Conservation (phyloP, 1,139 yeast species). For the Lodderomyces pseudojiufengensis region DNA sequence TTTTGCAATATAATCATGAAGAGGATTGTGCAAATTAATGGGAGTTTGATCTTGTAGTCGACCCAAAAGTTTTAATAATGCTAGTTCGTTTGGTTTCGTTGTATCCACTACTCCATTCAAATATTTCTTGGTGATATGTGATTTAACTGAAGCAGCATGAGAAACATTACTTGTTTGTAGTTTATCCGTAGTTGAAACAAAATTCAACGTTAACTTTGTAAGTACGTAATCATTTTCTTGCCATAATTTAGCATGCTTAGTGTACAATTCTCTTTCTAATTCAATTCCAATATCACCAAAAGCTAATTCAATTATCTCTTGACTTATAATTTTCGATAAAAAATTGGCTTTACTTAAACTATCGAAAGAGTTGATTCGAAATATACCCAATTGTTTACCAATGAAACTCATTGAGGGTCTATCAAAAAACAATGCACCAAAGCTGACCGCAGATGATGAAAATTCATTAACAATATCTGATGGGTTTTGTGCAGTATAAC, state of each 20-base stretch:
- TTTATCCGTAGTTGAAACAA: conserved; percentile 31
- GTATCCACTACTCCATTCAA: conserved; percentile 42
- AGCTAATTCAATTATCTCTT: conserved; percentile 58
- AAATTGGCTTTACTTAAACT: conserved; percentile 62
- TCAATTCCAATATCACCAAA: conserved; percentile 48
- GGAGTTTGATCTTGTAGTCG: conserved; percentile 44
- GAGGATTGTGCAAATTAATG: conserved; percentile 60
- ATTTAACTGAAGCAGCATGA: conserved; percentile 34
- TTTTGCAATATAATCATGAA: conserved; percentile 62
- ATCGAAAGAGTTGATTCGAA: conserved; percentile 62
- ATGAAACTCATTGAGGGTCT: conserved; percentile 41
- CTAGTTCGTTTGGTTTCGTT: conserved; percentile 39
- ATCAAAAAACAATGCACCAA: conserved; percentile 66
- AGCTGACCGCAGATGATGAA: conserved; percentile 50
- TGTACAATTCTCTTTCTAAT: conserved; percentile 38
- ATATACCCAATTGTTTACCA: conserved; percentile 68
- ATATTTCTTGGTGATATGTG: conserved; percentile 47
- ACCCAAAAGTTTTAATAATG: conserved; percentile 49
- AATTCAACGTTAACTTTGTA: conserved; percentile 40
- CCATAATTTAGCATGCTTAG: conserved; percentile 60
- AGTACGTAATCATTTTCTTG: conserved; percentile 52
- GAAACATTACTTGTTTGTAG: conserved; percentile 31
- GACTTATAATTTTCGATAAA: conserved; percentile 56
- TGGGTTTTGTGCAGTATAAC: conserved; percentile 36
- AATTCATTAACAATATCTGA: conserved; percentile 37